phyloP scores from a whole-genome alignment of 331 rosid species.

The Quercus tomentella region DNA sequence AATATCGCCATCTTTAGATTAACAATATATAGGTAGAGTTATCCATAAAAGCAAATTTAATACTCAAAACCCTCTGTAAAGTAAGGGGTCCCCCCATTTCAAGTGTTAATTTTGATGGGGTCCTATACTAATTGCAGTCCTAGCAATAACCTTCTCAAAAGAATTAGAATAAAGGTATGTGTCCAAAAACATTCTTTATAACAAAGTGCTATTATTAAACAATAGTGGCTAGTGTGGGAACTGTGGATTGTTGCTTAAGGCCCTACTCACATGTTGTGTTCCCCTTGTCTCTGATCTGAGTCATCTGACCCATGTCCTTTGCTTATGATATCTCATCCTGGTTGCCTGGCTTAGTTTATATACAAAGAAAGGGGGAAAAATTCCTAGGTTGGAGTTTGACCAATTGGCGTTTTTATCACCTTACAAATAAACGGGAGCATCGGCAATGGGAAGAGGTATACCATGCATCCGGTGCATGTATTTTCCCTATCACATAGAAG shows the following conservation, averaged over 20 bases:
- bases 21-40: neutral
- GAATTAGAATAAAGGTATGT: neutral
- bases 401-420: neutral
- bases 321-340: neutral
- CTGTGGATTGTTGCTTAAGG: neutral
- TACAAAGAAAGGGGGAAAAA: too few species aligned
- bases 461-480: too few species aligned
- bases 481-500: too few species aligned
- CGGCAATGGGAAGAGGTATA: too few species aligned
- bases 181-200: slow-evolving; percentile 17
- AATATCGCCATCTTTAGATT: neutral
- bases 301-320: neutral
- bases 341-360: too few species aligned
- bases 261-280: slow-evolving; percentile 29
- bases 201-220: neutral
- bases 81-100: neutral
- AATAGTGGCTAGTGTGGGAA: neutral
- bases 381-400: neutral
- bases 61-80: slow-evolving; percentile 11
- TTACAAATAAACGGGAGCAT: too few species aligned
- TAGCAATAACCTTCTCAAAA: neutral
- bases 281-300: neutral
- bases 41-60: slow-evolving; percentile 1
- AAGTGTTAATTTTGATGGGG: neutral
- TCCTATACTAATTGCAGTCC: neutral